Evolutionary conservation across 2,329 filamentous ascomycete species (phyloP).

Genomic region (Aspergillus viridinutans): DNA sequence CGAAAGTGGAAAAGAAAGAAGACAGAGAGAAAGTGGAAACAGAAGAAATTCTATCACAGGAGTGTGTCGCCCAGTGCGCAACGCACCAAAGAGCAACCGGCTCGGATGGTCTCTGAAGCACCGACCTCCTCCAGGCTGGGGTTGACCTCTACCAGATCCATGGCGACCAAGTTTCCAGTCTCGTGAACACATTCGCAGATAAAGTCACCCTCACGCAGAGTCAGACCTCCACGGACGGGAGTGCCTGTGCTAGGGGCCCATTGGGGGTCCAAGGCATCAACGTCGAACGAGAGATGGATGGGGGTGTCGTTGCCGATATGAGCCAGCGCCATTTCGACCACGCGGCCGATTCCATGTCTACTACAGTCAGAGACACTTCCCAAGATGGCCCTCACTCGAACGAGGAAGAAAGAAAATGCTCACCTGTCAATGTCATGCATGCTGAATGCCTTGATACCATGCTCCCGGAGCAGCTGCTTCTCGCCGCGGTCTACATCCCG

Average conservation of each 20-base stretch:
- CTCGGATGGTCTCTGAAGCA: conserved; percentile 79
- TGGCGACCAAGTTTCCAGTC: conserved; percentile 71
- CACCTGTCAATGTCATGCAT: conserved; percentile 97
- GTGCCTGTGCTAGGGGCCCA: conserved; percentile 96
- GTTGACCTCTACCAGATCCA: conserved; percentile 82
- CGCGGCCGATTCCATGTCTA: conserved; percentile 86
- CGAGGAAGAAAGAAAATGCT: conserved; percentile 20
- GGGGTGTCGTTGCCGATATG: conserved; percentile 93
- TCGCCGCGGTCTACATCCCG: conserved; percentile 89
- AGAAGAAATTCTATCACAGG: conserved; percentile 53
- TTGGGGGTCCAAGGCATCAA: conserved; percentile 92
- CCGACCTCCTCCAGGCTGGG: conserved; percentile 65
- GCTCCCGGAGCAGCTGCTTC: conserved; percentile 83
- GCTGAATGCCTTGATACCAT: conserved; percentile 91
- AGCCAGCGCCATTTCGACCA: conserved; percentile 97
- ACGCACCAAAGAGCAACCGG: conserved; percentile 84
- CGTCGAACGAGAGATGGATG: conserved; percentile 95
- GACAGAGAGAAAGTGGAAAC: not conserved
- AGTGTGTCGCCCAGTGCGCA: conserved; percentile 91
- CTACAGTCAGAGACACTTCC: conserved; percentile 40
- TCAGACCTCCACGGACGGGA: conserved; percentile 87
- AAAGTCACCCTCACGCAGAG: conserved; percentile 91
- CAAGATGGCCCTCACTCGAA: not conserved
- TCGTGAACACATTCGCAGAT: conserved; percentile 86
- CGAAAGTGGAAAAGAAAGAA: not conserved